phyloP scores from a whole-genome alignment of 805 yeast genomes.

The Kazachstania africana region DNA sequence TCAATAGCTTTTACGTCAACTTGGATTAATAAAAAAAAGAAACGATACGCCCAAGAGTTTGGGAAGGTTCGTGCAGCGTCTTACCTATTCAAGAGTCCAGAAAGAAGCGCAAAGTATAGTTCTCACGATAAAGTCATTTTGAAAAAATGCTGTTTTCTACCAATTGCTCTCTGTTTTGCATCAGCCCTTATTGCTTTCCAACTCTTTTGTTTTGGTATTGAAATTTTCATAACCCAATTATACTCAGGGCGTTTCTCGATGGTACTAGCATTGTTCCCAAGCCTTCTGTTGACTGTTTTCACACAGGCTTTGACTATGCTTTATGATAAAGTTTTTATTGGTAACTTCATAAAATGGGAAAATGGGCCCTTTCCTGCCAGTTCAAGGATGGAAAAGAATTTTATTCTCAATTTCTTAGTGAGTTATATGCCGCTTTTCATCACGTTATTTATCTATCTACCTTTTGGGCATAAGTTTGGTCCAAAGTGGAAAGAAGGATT shows the following conservation, averaged over 20 bases:
- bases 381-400: conserved; percentile 58
- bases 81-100: not conserved
- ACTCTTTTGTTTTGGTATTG: conserved; percentile 57
- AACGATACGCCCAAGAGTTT: conserved; percentile 20
- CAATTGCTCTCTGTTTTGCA: conserved; percentile 50
- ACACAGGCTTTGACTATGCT: conserved; percentile 57
- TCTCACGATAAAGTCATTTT: conserved; percentile 20
- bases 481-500: not conserved
- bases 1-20: conserved; percentile 45
- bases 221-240: conserved; percentile 75
- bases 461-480: conserved; percentile 68
- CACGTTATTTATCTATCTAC: conserved; percentile 77
- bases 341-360: conserved; percentile 54
- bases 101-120: not conserved
- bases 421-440: conserved; percentile 74
- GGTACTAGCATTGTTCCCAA: conserved; percentile 59
- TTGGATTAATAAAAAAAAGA: conserved; percentile 39
- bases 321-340: conserved; percentile 41
- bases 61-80: conserved; percentile 21
- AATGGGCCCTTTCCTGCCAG: conserved; percentile 29
- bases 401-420: conserved; percentile 65
- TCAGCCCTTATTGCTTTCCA: conserved; percentile 49
- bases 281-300: conserved; percentile 51
- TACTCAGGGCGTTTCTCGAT: conserved; percentile 71
- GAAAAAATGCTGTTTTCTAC: conserved; percentile 56